Base-by-base conservation (phyloP, 1,284 basidiomycete genomes). In the Hypsizygus ulmarius region DNA sequence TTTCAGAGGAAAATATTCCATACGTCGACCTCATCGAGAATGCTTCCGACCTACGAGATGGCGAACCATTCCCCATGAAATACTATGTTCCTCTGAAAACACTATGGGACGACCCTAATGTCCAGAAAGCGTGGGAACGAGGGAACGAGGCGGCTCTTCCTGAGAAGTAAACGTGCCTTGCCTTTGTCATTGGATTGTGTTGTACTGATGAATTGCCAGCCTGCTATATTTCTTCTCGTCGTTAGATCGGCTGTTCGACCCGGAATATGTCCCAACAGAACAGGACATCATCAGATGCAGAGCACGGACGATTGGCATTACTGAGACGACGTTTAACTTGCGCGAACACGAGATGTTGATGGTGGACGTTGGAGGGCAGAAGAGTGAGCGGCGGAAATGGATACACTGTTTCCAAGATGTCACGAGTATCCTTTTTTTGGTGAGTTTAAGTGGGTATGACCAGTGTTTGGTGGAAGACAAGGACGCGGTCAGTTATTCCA, bases 391-490 rank as follows among this genome's bases (percentile, higher is more conserved):
- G 49, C 79, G 92, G 64, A 94, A 94, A 66, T 92, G 90, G 89
- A 89, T 91, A 55, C 87, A 90, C 58, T 88, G 85, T 63, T 91
- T 90, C 72, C 84, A 89, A 65, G 87, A 90, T 57, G 88, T 90
- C 45, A 93, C 91, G 3, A 89, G 87, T 53, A 93, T 94, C 49
- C 71, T 94, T 43, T 94, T 94, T 69, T 68, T 93, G 58, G 91
- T 92, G 56, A 90, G 87, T 54, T 69, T 94, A 54, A 91, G 85
- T 58, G 92, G 92, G 43, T 95, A 92, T 64, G 94, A 97, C 64
- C 89, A 94, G 60, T 93, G 92, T 68, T 71, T 98, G 39, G 86
- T 96, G 44, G 95, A 98, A 68, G 95, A 97, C 66, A 86, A 83
- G 67, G 87, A 93, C 63, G 90, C 90, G 58, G 91, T 91, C 62